A percentile compares a stretch with the other conserved stretches of the same genome.
Evolutionary conservation across 768 basidiomycete genomes (phyloP).

Genomic region (Rossbeevera mucosa): DNA sequence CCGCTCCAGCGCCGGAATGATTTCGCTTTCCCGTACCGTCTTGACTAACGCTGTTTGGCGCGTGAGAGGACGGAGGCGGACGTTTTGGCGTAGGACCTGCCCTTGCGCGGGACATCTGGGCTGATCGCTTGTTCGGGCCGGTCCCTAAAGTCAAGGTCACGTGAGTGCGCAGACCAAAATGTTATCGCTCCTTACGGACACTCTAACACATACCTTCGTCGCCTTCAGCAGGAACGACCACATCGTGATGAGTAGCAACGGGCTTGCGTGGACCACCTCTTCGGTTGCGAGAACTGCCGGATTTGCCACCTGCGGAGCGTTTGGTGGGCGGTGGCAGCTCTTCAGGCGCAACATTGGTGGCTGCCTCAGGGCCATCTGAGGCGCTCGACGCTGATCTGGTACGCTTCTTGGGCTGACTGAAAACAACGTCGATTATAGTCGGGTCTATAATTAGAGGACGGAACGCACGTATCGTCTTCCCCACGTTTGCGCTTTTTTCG

Average conservation of each 20-base stretch:
- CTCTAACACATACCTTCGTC: conserved; percentile 55
- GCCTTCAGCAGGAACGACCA: conserved; percentile 39
- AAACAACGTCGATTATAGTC: conserved; percentile 8
- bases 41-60: conserved; percentile 31
- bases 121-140: conserved; percentile 33
- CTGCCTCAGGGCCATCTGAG: conserved; percentile 52
- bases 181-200: conserved; percentile 2
- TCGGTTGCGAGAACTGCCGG: conserved; percentile 27
- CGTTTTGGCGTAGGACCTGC: conserved; percentile 28
- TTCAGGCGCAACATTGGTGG: conserved; percentile 35
- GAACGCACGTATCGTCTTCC: conserved; percentile 66
- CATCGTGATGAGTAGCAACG: conserved; percentile 20
- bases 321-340: conserved; percentile 39
- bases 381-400: conserved; percentile 70
- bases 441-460: neutral
- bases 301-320: conserved; percentile 24
- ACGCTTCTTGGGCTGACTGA: conserved; percentile 59
- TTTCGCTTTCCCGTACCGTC: conserved; percentile 50
- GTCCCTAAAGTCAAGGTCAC: conserved; percentile 35
- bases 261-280: conserved; percentile 30
- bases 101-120: conserved; percentile 39
- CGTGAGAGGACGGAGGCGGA: conserved; percentile 29
- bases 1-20: conserved; percentile 35
- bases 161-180: conserved; percentile 27
- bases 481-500: conserved; percentile 73